These are phyloP conservation scores for Trichopus zeylanicus DNA, from an alignment of 116 monocot genomes.

Conservation along the genomic window DNA sequence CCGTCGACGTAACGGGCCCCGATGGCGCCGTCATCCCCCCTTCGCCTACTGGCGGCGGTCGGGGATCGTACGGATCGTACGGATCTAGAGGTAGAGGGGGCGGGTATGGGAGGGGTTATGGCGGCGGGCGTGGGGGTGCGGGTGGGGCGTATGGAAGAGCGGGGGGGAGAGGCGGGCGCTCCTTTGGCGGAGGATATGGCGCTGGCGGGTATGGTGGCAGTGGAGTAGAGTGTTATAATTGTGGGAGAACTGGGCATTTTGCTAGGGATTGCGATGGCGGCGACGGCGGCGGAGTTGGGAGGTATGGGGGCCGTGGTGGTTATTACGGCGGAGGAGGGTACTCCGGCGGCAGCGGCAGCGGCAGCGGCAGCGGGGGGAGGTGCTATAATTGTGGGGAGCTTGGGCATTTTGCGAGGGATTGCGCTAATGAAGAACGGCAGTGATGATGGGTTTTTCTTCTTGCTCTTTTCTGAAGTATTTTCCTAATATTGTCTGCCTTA, in stretches of 20 bases:
- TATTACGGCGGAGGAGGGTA: neutral
- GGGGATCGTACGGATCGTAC: neutral
- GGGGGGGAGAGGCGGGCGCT: neutral
- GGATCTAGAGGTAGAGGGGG: neutral
- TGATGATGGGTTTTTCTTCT: neutral
- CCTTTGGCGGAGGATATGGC: neutral
- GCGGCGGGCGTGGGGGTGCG: neutral
- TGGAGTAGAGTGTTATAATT: conserved; percentile 11
- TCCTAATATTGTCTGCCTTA: neutral
- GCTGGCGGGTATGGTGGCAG: conserved; percentile 2
- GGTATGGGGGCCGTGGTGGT: neutral
- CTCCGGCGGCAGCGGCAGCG: neutral
- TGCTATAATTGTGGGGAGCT: conserved; percentile 12
- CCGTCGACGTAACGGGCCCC: conserved; percentile 5
- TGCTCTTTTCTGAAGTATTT: neutral
- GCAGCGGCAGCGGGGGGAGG: conserved; percentile 2
- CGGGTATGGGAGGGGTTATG: neutral
- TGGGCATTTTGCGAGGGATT: conserved; percentile 14
- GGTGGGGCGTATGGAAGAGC: neutral
- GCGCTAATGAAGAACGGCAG: conserved; percentile 7
- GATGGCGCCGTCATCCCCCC: neutral
- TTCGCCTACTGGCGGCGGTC: neutral
- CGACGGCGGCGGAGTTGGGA: neutral
- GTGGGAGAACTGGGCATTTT: conserved; percentile 15
- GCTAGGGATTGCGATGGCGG: conserved; percentile 11